phyloP scores from a whole-genome alignment of 768 basidiomycete species.

The Boletus reticuloceps region DNA sequence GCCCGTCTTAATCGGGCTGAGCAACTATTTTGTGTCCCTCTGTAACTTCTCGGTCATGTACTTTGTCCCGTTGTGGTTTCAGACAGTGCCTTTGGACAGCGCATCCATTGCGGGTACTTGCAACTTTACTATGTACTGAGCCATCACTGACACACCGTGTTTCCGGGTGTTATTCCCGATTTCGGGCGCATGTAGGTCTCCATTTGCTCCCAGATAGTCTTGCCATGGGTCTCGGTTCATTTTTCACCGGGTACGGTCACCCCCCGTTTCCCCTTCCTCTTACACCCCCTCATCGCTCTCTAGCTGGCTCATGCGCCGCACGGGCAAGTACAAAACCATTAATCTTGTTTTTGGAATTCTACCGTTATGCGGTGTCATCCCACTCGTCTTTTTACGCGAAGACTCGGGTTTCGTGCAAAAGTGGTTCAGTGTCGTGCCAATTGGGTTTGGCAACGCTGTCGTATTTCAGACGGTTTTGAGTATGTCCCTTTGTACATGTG shows the following conservation, averaged over 20 bases:
- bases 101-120: constrained; percentile 59
- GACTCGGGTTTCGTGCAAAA: constrained; percentile 21
- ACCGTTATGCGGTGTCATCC: constrained; percentile 43
- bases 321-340: constrained; percentile 48
- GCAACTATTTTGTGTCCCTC: constrained; percentile 68
- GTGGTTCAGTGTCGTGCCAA: constrained; percentile 18
- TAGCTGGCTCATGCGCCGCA: constrained; percentile 49
- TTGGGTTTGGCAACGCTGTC: constrained; percentile 4
- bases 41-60: constrained; percentile 78
- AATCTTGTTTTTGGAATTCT: constrained; percentile 48
- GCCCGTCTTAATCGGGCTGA: constrained; percentile 65
- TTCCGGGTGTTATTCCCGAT: neutral
- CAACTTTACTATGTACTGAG: neutral
- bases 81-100: constrained; percentile 67
- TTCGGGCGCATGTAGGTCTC: constrained; percentile 27
- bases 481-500: neutral
- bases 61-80: constrained; percentile 81
- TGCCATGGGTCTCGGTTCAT: constrained; percentile 47
- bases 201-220: constrained; percentile 51
- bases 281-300: neutral
- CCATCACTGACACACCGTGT: neutral
- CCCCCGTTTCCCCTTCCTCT: neutral
- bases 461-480: constrained; percentile 5
- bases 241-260: constrained; percentile 44
- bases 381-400: constrained; percentile 31